Base-by-base conservation (phyloP, 768 basidiomycete genomes). In the Psilocybe cyanescens region DNA sequence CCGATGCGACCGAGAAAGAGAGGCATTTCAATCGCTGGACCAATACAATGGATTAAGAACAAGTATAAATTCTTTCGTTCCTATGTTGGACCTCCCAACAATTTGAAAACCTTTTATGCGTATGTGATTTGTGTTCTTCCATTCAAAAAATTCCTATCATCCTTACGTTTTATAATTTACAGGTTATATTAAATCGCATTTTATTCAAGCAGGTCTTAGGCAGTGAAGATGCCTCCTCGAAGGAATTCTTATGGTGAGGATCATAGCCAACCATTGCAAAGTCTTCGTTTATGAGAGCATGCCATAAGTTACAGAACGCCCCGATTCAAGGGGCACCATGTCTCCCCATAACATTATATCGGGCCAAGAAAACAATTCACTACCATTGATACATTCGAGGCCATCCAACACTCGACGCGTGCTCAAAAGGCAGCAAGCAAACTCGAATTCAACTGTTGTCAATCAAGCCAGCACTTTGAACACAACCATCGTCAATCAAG, bases 31-130 rank as follows among this genome's bases (percentile, higher is more conserved):
- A 41, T 60, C 45, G 50, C 47, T 59, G 60, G 51, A 57, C 66
- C 63, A 62, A 35, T 55, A 55, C 39, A 63, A 51, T 55, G 66
- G 66, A 49, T 41, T 61, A 33, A 51, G 51, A 28, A 49, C 54
- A 45, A 31, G 59, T 67, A 67, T 67, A 67, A 67, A 67, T 61
- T 59, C 58, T 57, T 53, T 33, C 46, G 58, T 61, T 60, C 59
- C 56, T 57, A 51, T 46, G 61, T 35, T 59, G 49, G 24, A 37
- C 59, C 45, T 53, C 61, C 66, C 64, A 48, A 67, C 44, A 60
- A 63, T 65, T 54, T 62, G 64, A 64, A 63, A 58, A 61, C 58
- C 61, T 57, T 62, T 60, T 61, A 59, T 60, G 58, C 46, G 61
- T 63, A 52, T 44, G 47, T 49, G 29, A 41, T 50, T 53, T 35